Evolutionary conservation across 768 basidiomycete genomes (phyloP), one percentile per base, ranked within the genome.

Genomic region (Lentinus brumalis): DNA sequence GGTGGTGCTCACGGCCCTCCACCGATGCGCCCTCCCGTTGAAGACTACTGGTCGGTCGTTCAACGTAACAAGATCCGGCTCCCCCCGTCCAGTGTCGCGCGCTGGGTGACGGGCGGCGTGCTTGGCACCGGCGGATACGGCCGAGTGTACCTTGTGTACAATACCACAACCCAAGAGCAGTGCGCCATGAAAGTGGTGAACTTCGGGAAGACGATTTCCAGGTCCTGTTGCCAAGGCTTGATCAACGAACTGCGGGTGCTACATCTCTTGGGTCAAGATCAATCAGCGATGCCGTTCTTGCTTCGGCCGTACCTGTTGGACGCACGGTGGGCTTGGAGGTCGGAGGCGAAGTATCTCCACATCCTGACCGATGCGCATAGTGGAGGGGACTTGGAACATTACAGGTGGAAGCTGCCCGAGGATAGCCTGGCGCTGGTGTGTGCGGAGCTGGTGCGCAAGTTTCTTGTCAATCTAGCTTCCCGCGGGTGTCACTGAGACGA

Each of bases 171-270:
- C 0, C 26, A 40, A 5, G 35, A 41, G 21, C 35, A 65, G 44
- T 52, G 61, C 15, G 70, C 66, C 10, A 62, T 71, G 59, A 71
- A 71, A 59, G 66, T 69, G 35, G 50, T 68, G 5, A 59, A 61
- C 29, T 57, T 61, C 42, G 15, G 42, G 2, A 40, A 47, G 6
- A 42, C 53, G 16, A 44, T 64, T 38, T 58, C 61, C 4, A 21
- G 46, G 26, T 12, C 49, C 21, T 54, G 61, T 3, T 66, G 61
- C 30, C 61, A 59, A 1, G 65, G 66, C 2, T 41, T 65, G 5
- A 41, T 66, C 11, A 68, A 63, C 51, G 70, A 71, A 52, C 62
- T 71, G 10, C 61, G 52, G 55, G 61, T 64, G 9, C 49, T 71
- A 18, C 30, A 59, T 5, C n/a, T 3, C 7, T 47, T 71, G 5